Percentiles rank a stretch among this genome's conserved stretches.
Conservation (phyloP, 805 yeast species). For the Metschnikowia continentalis region DNA sequence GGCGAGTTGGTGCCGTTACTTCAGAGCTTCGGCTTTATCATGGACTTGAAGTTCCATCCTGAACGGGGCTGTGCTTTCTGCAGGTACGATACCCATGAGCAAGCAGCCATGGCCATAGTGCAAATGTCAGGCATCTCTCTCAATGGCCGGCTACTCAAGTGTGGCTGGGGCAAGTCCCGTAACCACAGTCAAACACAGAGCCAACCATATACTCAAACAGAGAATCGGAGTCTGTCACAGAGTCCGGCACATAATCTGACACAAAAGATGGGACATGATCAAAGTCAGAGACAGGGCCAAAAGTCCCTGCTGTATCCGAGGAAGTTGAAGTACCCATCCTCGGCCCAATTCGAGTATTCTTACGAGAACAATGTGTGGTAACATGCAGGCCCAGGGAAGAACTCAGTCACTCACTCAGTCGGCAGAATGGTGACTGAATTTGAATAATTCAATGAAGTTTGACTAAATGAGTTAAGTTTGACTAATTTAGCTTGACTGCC, state of each 20-base stretch:
- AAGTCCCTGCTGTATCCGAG: no score
- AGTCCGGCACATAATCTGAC: no score
- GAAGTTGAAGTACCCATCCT: not conserved
- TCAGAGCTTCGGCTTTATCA: conserved; percentile 77
- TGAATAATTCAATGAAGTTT: no score
- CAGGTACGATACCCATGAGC: conserved; percentile 79
- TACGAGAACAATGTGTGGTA: not conserved
- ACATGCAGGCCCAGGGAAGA: not conserved
- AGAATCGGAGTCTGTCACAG: no score
- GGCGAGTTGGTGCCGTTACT: conserved; percentile 67
- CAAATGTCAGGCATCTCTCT: conserved; percentile 67
- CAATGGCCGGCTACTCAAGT: conserved; percentile 73
- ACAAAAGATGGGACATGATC: no score
- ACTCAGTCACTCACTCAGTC: no score
- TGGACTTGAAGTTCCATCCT: conserved; percentile 74
- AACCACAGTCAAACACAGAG: no score
- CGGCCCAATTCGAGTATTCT: not conserved
- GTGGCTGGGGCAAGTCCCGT: conserved; percentile 81
- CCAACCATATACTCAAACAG: no score
- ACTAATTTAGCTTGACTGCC: no score
- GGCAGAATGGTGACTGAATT: no score
- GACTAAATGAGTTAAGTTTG: no score
- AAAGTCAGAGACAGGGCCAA: no score
- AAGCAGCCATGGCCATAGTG: conserved; percentile 84
- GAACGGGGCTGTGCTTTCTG: conserved; percentile 88